Percentiles rank a stretch among this genome's conserved stretches.
These are phyloP conservation scores for Isabelozyma rhagii DNA, from an alignment of 805 yeast genomes.

Conservation along the genomic window DNA sequence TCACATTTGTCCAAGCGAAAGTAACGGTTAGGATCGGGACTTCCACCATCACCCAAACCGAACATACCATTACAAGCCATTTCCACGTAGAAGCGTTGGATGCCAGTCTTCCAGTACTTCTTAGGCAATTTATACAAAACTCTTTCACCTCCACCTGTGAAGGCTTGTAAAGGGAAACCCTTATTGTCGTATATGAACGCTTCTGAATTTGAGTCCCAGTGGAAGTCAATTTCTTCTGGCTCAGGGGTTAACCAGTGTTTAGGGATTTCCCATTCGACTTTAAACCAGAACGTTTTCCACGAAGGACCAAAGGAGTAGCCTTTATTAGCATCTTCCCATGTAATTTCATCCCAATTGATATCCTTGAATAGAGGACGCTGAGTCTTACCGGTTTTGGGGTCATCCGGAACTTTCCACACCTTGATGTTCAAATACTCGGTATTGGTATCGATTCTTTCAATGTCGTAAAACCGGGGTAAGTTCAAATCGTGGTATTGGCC, in stretches of 20 bases:
- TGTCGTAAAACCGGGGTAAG: constrained; percentile 78
- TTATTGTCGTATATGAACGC: constrained; percentile 69
- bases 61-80: constrained; percentile 94
- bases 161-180: constrained; percentile 76
- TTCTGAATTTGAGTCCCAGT: constrained; percentile 86
- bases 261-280: constrained; percentile 64
- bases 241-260: constrained; percentile 47
- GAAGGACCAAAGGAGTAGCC: constrained; percentile 89
- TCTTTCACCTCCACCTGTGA: constrained; percentile 84
- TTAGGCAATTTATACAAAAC: constrained; percentile 67
- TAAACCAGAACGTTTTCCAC: constrained; percentile 97
- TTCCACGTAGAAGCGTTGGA: constrained; percentile 76
- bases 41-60: constrained; percentile 61
- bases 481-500: constrained; percentile 74
- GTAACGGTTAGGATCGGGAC: constrained; percentile 66
- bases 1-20: constrained; percentile 72
- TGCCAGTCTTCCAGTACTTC: constrained; percentile 47
- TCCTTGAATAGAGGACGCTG: constrained; percentile 62
- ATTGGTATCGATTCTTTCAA: constrained; percentile 47
- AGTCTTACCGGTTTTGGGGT: constrained; percentile 40
- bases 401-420: constrained; percentile 69
- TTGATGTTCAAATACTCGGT: constrained; percentile 49
- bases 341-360: constrained; percentile 44
- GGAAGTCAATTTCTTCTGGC: constrained; percentile 54
- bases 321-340: constrained; percentile 55